Evolutionary conservation across 129 eudicot species (phyloP).

Genomic region (Ambrosia artemisiifolia): DNA sequence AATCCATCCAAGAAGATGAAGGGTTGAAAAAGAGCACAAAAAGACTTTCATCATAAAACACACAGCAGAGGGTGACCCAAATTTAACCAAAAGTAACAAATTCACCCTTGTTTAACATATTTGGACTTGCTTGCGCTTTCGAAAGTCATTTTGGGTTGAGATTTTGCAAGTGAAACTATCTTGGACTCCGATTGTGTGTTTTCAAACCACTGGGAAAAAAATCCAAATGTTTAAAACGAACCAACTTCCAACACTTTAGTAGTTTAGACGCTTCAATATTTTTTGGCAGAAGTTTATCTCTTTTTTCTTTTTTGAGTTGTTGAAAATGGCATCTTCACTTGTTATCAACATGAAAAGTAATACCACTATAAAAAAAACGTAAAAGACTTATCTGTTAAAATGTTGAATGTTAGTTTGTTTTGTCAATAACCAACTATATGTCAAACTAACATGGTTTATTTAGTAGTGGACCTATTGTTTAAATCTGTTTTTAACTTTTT

Average conservation of each 20-base stretch:
- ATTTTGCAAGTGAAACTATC: neutral
- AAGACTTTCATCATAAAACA: neutral
- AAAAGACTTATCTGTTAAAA: neutral
- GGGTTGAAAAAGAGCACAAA: neutral
- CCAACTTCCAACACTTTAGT: neutral
- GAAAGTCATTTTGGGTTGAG: neutral
- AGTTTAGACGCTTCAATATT: neutral
- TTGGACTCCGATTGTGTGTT: neutral
- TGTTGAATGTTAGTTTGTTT: neutral
- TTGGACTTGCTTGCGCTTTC: neutral
- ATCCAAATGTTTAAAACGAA: neutral
- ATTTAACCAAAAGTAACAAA: neutral
- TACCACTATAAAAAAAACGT: neutral
- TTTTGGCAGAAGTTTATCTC: neutral
- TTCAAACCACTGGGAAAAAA: neutral
- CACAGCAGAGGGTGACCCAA: neutral
- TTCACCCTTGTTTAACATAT: neutral
- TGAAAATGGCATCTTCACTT: neutral
- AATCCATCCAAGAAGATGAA: slow-evolving; percentile 20
- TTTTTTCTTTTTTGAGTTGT: neutral
- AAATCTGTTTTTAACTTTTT: neutral
- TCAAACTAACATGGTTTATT: neutral
- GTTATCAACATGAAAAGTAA: neutral
- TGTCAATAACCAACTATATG: neutral
- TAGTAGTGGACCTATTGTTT: neutral